phyloP scores from a whole-genome alignment of 1,284 basidiomycete genomes.

The Pseudozyma hubeiensis region DNA sequence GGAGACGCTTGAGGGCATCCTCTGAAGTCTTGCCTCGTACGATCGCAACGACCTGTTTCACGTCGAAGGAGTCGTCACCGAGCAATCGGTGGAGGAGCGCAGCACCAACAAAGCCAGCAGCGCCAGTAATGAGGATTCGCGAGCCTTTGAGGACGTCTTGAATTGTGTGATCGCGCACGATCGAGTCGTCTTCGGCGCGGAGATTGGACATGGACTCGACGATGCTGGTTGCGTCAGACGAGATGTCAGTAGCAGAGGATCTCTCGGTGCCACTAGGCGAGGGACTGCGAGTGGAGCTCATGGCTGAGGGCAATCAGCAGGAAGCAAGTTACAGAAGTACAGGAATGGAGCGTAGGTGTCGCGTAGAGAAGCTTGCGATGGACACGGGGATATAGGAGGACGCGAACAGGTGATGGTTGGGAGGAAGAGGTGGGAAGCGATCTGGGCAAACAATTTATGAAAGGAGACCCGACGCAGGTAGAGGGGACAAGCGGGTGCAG shows the following conservation, averaged over 20 bases:
- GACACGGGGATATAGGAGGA: background rate
- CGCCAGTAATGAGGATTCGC: constrained; percentile 46
- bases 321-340: background rate
- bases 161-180: constrained; percentile 25
- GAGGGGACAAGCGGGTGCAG: background rate
- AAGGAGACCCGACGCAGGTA: background rate
- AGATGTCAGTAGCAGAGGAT: constrained; percentile 36
- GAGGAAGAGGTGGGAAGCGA: background rate
- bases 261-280: constrained; percentile 35
- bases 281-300: constrained; percentile 39
- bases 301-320: background rate
- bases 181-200: constrained; percentile 20
- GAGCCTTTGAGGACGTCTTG: constrained; percentile 37
- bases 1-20: constrained; percentile 42
- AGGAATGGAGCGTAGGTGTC: background rate
- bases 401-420: background rate
- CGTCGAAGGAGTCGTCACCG: constrained; percentile 25
- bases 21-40: constrained; percentile 43
- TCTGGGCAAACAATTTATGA: background rate
- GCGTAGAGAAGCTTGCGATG: background rate
- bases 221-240: constrained; percentile 33
- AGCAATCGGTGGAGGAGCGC: constrained; percentile 44
- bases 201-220: constrained; percentile 26
- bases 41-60: constrained; percentile 49
- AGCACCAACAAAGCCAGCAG: constrained; percentile 51